Base-by-base conservation (phyloP, 106 monocot genomes). In the Platanthera zijinensis region DNA sequence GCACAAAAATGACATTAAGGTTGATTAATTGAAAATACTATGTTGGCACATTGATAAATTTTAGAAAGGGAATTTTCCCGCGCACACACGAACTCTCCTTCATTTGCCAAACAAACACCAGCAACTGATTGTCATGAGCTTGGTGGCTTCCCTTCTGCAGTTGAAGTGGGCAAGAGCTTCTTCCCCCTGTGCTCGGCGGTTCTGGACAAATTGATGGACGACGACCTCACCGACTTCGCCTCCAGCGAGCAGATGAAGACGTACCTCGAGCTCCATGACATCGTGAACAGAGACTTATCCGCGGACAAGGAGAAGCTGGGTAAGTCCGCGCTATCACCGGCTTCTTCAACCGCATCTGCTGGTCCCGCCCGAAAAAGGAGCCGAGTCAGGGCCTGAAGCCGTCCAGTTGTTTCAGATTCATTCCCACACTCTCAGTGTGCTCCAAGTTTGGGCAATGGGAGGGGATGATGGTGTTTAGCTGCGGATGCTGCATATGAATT, bases 151-250 rank as follows among this genome's bases (percentile, higher is more conserved):
- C 68, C 21, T 63, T 10, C 39, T 39, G 0, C 78, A 96, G 96
- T 96, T 82, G 90, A 93, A 74, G 82, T 93, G 10, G 96, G 90
- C 25, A 92, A 84, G 77, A 84, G 80, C 10, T 96, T 78, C 64
- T 96, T 96, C 51, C 96, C 90, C 0, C 75, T 87, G 0, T 96
- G 96, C 84, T 87, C 96, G 1, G 74, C 66, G 19, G 87, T 93
- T 8, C 80, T 96, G 9, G 81, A 89, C 74, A 80, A 83, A 78
- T 79, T 95, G 50, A 92, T 92, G 92, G 92, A 90, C 47, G 92
- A 95, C 32, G 86, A 90, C 10, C 10, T 51, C 15, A 7, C 47
- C 8, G 88, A 88, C 0, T 52, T 90, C 21, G 56, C 80, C 15
- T 80, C 86, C 0, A 88, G 78, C 22, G 90, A 89, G 74, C 77